Conservation (phyloP, 495 filamentous ascomycete species). For the Penicillium cataractarum region DNA sequence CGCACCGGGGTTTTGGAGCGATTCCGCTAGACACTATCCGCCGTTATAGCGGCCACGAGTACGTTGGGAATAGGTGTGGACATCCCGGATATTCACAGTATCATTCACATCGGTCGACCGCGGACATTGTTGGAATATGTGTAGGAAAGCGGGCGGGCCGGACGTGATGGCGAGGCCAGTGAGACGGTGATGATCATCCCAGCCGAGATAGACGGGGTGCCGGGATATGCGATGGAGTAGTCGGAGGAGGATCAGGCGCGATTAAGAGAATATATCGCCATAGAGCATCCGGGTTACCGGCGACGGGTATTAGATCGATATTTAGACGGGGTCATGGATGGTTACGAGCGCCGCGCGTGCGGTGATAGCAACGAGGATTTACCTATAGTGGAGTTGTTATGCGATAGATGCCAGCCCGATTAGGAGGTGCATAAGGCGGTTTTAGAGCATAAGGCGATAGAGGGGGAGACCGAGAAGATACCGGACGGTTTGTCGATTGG, state of each 20-base stretch:
- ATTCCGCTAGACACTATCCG: slow-evolving; percentile 6
- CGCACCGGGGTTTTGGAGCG: slow-evolving; percentile 8
- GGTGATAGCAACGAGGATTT: background rate
- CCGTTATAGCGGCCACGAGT: slow-evolving; percentile 24
- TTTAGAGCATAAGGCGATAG: too few relatives aligned
- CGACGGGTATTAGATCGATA: background rate
- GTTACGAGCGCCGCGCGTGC: background rate
- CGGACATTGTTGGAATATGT: slow-evolving; percentile 23
- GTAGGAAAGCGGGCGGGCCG: slow-evolving; percentile 30
- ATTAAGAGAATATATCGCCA: background rate
- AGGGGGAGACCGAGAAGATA: too few relatives aligned
- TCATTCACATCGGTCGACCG: slow-evolving; percentile 22
- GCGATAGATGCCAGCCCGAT: background rate
- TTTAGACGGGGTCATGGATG: background rate
- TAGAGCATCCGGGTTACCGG: background rate
- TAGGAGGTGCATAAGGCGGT: background rate
- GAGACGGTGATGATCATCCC: slow-evolving; percentile 3
- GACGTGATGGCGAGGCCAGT: slow-evolving; percentile 18
- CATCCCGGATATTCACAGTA: slow-evolving; percentile 22
- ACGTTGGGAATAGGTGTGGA: slow-evolving; percentile 29
- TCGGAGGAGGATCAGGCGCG: too few relatives aligned
- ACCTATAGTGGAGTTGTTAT: background rate
- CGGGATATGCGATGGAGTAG: background rate
- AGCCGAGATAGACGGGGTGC: too few relatives aligned
- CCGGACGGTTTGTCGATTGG: too few relatives aligned